phyloP scores from a whole-genome alignment of 805 yeast species.

The Saturnispora halmiae region DNA sequence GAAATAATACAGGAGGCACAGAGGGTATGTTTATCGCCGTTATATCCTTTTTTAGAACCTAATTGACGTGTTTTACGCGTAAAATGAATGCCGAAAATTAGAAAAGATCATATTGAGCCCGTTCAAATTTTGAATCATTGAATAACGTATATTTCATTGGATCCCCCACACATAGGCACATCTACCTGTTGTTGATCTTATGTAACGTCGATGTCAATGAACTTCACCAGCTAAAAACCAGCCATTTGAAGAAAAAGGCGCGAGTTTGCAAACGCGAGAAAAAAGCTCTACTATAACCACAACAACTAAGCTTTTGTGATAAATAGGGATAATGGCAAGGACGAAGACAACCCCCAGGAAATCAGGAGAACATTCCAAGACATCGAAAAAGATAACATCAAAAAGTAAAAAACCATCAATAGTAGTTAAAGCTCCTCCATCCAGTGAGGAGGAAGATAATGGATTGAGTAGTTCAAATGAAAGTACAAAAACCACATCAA shows the following conservation, averaged over 20 bases:
- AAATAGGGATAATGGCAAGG: constrained; percentile 3
- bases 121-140: no score
- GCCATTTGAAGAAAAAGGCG: neutral
- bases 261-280: neutral
- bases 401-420: neutral
- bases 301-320: neutral
- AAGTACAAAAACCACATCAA: no score
- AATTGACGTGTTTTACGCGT: neutral
- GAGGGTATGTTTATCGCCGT: neutral
- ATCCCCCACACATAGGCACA: no score
- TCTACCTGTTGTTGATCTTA: no score
- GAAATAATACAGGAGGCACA: no score
- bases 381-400: neutral
- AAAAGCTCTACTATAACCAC: no score
- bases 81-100: no score
- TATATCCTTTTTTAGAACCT: neutral
- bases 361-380: constrained; percentile 1
- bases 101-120: no score
- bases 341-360: constrained; percentile 6
- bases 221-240: neutral
- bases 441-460: constrained; percentile 8
- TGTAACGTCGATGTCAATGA: no score
- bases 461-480: neutral
- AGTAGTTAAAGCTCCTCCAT: constrained; percentile 9
- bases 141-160: no score